Conservation (phyloP, 208 protist genomes). For the Leptomonas pyrrhocoris region DNA sequence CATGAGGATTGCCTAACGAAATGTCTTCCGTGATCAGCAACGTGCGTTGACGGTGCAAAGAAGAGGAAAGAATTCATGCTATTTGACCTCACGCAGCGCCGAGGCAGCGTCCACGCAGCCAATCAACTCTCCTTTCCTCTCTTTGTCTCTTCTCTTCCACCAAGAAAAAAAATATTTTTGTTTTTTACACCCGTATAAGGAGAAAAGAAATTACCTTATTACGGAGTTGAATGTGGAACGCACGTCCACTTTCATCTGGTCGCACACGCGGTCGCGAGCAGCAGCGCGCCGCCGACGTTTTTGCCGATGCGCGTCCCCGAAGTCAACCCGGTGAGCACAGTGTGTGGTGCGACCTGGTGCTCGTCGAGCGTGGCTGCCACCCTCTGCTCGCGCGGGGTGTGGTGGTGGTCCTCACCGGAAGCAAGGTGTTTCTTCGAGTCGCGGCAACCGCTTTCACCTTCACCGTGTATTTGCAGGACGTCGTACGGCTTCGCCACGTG, state of each 20-base stretch:
- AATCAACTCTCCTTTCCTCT: constrained; percentile 14
- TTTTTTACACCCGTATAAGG: no score
- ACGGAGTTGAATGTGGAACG: neutral
- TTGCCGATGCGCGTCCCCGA: neutral
- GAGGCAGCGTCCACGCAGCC: no score
- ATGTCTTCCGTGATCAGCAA: no score
- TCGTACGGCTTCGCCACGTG: constrained; percentile 29
- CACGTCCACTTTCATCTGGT: constrained; percentile 2
- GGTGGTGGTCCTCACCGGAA: constrained; percentile 40
- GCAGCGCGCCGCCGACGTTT: constrained; percentile 8
- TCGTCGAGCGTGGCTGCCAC: constrained; percentile 50
- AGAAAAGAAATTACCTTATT: neutral
- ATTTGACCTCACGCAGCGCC: no score
- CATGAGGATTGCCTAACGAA: no score
- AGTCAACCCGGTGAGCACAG: constrained; percentile 22
- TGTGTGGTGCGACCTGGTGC: constrained; percentile 48
- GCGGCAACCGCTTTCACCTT: constrained; percentile 57
- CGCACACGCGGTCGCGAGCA: constrained; percentile 14
- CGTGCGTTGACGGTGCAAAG: no score
- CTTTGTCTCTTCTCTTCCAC: neutral
- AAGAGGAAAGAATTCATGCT: no score
- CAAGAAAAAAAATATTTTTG: neutral
- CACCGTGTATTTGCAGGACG: constrained; percentile 36
- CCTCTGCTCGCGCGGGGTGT: constrained; percentile 48
- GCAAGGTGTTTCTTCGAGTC: constrained; percentile 51